phyloP scores from a whole-genome alignment of 2,329 filamentous ascomycete species.

The Botrytis pseudocinerea region DNA sequence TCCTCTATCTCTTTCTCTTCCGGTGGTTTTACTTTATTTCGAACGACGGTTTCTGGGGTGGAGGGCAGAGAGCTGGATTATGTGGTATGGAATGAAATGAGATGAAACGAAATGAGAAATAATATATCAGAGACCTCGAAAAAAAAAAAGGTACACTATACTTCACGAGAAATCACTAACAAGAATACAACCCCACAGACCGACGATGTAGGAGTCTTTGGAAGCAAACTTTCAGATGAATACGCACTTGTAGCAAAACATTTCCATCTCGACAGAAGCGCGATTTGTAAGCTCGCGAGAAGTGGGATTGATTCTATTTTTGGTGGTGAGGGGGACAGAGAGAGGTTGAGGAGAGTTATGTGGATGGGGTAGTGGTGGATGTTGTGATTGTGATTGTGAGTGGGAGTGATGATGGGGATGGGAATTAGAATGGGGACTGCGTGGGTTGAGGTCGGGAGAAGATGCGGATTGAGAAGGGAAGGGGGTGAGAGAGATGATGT shows the following conservation, averaged over 20 bases:
- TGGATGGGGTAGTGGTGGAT: constrained; percentile 40
- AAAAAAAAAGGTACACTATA: not conserved
- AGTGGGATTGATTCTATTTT: constrained; percentile 68
- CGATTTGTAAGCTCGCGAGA: constrained; percentile 57
- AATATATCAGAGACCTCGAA: not conserved
- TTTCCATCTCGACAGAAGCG: constrained; percentile 56
- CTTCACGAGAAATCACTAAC: not conserved
- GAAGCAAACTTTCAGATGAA: constrained; percentile 73
- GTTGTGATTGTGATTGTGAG: not conserved
- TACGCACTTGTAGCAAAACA: constrained; percentile 71
- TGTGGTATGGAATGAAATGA: not conserved
- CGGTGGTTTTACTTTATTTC: not conserved
- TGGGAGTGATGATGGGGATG: no score
- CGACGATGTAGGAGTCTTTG: constrained; percentile 81
- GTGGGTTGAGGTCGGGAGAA: not conserved
- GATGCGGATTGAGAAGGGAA: not conserved
- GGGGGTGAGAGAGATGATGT: not conserved
- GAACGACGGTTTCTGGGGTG: not conserved
- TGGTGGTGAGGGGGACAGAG: constrained; percentile 60
- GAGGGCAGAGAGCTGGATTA: not conserved
- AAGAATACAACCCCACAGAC: constrained; percentile 52
- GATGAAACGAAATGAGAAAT: not conserved
- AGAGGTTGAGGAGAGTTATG: constrained; percentile 54
- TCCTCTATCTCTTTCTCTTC: not conserved
- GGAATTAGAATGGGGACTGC: not conserved